Evolutionary conservation across 768 basidiomycete genomes (phyloP).

Genomic region (Termitomyces heimii): DNA sequence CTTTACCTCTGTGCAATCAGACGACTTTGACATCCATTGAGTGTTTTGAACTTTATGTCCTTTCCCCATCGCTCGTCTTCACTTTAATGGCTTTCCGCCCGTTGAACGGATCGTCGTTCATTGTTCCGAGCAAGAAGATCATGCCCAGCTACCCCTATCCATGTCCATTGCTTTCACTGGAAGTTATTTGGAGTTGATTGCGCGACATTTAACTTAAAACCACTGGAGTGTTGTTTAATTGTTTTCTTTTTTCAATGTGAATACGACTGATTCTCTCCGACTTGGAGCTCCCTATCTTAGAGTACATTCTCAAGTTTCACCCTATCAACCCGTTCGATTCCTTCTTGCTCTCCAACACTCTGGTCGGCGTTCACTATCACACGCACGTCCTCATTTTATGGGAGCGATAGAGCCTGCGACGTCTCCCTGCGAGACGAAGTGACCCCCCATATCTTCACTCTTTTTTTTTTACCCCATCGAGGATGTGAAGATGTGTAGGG

Average conservation of each 20-base stretch:
- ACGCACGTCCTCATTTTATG: slow-evolving; percentile 95
- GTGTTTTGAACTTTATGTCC: not conserved
- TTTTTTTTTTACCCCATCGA: slow-evolving; percentile 22
- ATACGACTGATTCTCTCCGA: slow-evolving; percentile 2
- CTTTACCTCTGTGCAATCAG: slow-evolving; percentile 12
- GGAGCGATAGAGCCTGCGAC: slow-evolving; percentile 61
- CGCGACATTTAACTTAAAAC: slow-evolving; percentile 9
- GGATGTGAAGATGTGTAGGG: slow-evolving; percentile 28
- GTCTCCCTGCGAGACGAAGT: slow-evolving; percentile 16
- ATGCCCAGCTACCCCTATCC: slow-evolving; percentile 31
- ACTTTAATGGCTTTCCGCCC: slow-evolving; percentile 80
- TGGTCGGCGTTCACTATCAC: slow-evolving; percentile 73
- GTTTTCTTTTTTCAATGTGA: not conserved
- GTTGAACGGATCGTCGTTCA: slow-evolving; percentile 68
- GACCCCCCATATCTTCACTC: slow-evolving; percentile 29
- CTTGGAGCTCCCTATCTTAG: slow-evolving; percentile 17
- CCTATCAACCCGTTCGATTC: not conserved
- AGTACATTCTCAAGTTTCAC: not conserved
- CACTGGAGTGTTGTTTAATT: slow-evolving; percentile 3
- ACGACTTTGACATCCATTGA: slow-evolving; percentile 6
- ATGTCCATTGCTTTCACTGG: slow-evolving; percentile 18
- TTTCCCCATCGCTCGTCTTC: slow-evolving; percentile 47
- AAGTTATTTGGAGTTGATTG: slow-evolving; percentile 18
- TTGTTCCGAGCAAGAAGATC: slow-evolving; percentile 76
- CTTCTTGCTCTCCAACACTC: slow-evolving; percentile 87